Evolutionary conservation across 2,329 filamentous ascomycete genomes (phyloP).

Genomic region (Emergomyces africanus): DNA sequence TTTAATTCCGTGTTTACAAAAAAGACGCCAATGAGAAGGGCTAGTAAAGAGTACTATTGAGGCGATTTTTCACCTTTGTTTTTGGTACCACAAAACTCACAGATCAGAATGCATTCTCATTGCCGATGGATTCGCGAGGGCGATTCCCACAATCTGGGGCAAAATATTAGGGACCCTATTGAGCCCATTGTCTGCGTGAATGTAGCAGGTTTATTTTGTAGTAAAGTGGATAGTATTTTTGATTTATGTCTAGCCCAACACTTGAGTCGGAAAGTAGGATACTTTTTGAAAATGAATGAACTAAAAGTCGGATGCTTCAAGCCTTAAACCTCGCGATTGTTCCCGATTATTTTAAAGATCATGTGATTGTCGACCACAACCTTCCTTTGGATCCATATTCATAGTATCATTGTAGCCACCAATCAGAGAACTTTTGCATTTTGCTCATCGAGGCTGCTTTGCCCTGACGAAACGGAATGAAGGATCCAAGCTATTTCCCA

Average conservation of each 20-base stretch:
- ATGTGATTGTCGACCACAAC: too few species aligned
- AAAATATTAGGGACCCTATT: constrained; percentile 86
- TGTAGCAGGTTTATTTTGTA: neutral
- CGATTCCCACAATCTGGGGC: constrained; percentile 84
- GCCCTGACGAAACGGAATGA: too few species aligned
- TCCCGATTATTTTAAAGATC: too few species aligned
- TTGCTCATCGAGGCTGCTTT: too few species aligned
- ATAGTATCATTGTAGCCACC: too few species aligned
- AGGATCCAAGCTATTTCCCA: too few species aligned
- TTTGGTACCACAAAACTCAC: constrained; percentile 73
- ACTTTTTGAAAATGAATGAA: neutral
- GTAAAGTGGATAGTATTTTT: neutral
- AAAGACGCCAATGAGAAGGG: constrained; percentile 10
- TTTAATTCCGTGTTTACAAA: constrained; percentile 34
- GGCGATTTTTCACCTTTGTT: constrained; percentile 58
- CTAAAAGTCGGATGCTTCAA: neutral
- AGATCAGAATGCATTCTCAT: constrained; percentile 64
- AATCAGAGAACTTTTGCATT: too few species aligned
- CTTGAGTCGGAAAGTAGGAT: neutral
- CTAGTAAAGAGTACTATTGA: neutral
- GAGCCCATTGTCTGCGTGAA: constrained; percentile 52
- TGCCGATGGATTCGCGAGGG: constrained; percentile 66
- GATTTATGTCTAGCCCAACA: neutral
- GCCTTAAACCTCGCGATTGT: too few species aligned
- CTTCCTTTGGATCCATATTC: too few species aligned